Evolutionary conservation across 31 red algal genomes (phyloP).

Genomic region (Odonthalia washingtoniensis): DNA sequence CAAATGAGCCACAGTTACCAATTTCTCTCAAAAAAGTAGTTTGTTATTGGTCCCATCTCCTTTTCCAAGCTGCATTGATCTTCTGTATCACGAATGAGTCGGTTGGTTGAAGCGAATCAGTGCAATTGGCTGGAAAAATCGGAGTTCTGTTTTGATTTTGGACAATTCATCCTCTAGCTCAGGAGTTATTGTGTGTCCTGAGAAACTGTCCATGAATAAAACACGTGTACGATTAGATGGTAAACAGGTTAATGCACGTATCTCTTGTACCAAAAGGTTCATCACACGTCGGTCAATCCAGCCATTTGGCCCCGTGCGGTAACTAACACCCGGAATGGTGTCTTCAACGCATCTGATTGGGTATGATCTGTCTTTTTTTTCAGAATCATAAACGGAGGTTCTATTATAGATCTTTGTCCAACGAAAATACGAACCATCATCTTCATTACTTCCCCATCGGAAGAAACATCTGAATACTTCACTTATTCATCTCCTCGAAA

Average conservation of each 20-base stretch:
- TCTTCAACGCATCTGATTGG: not conserved
- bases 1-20: not conserved
- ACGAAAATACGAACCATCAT: not conserved
- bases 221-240: too few relatives aligned
- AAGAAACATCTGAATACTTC: too few relatives aligned
- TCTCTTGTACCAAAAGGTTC: too few relatives aligned
- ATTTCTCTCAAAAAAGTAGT: not conserved
- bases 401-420: not conserved
- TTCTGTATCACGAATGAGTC: conserved; percentile 26
- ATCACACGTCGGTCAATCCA: too few relatives aligned
- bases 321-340: conserved; percentile 10
- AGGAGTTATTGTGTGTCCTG: too few relatives aligned
- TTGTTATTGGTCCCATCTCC: conserved; percentile 14
- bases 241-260: too few relatives aligned
- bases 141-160: too few relatives aligned
- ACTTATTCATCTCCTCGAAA: not conserved
- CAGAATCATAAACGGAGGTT: conserved; percentile 6
- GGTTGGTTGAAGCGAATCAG: not conserved
- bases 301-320: conserved; percentile 25
- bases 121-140: too few relatives aligned
- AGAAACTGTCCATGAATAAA: too few relatives aligned
- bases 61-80: not conserved
- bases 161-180: too few relatives aligned
- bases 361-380: conserved; percentile 1
- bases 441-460: conserved; percentile 11